phyloP scores from a whole-genome alignment of 192 early-diverging fungal genomes.

The Coemansia reversa region DNA sequence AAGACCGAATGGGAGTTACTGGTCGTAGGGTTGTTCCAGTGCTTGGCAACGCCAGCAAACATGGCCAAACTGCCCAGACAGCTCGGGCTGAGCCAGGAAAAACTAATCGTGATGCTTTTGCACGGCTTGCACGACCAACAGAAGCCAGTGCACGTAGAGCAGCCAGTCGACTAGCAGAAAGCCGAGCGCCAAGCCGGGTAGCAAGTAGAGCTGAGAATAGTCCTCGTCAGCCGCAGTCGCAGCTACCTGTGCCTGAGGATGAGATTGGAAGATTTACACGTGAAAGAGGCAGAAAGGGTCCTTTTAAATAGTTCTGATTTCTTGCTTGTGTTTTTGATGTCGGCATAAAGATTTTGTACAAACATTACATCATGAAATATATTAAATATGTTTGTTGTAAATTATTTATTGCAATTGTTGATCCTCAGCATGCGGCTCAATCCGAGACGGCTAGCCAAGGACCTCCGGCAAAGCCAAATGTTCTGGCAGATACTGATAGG shows the following conservation, averaged over 20 bases:
- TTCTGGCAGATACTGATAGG: no score
- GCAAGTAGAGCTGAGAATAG: not conserved
- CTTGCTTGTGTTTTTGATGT: no score
- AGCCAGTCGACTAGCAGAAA: not conserved
- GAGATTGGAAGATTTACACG: not conserved
- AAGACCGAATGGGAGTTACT: not conserved
- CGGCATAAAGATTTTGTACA: no score
- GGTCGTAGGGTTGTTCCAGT: not conserved
- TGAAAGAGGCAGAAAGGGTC: not conserved
- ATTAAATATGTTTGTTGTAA: no score
- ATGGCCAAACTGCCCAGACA: not conserved
- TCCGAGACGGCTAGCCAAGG: no score
- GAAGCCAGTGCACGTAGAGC: not conserved
- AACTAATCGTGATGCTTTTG: not conserved
- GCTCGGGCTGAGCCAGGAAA: not conserved
- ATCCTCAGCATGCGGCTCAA: no score
- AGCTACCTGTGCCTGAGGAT: not conserved
- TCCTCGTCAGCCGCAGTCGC: not conserved
- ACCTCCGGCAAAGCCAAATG: no score
- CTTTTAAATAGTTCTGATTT: no score
- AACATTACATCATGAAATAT: no score
- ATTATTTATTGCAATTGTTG: no score
- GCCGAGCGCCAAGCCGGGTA: no score
- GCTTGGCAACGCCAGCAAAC: not conserved
- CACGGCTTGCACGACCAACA: not conserved